Percentiles rank a stretch among this genome's conserved stretches.
Evolutionary conservation across 2,329 filamentous ascomycete genomes (phyloP).

Genomic region (Fusarium cicatricum): DNA sequence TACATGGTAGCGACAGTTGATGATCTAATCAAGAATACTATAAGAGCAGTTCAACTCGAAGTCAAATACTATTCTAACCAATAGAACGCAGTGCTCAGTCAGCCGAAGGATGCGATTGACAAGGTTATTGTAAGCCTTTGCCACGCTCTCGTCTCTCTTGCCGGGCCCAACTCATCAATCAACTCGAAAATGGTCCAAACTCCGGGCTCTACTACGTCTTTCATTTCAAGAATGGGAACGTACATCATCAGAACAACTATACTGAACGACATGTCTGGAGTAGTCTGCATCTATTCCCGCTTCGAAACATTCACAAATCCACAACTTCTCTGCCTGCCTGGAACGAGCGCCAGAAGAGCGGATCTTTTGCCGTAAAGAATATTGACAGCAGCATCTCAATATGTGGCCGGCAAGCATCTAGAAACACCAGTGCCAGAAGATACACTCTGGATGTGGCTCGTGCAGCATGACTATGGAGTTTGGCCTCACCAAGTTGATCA

Average conservation of each 20-base stretch:
- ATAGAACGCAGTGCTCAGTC: too few species aligned
- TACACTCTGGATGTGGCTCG: constrained; percentile 48
- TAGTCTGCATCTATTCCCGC: constrained; percentile 47
- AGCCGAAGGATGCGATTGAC: too few species aligned
- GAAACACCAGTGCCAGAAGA: constrained; percentile 43
- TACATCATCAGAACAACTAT: constrained; percentile 45
- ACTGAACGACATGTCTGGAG: constrained; percentile 52
- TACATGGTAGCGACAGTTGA: too few species aligned
- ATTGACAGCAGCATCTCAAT: constrained; percentile 51
- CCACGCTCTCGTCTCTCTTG: too few species aligned
- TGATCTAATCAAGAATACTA: too few species aligned
- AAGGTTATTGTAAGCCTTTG: too few species aligned
- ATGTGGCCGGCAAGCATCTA: constrained; percentile 54
- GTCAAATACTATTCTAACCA: too few species aligned
- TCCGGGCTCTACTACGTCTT: too few species aligned
- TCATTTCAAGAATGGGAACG: constrained; percentile 55
- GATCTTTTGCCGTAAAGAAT: constrained; percentile 52
- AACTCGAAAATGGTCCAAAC: too few species aligned
- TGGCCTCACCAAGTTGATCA: constrained; percentile 49
- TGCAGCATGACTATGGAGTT: constrained; percentile 46
- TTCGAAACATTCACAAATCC: constrained; percentile 43
- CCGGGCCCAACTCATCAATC: too few species aligned
- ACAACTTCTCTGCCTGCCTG: constrained; percentile 54
- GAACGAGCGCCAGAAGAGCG: constrained; percentile 55
- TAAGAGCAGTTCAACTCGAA: too few species aligned